phyloP scores from a whole-genome alignment of 805 yeast species.

The Metschnikowia gruessii region DNA sequence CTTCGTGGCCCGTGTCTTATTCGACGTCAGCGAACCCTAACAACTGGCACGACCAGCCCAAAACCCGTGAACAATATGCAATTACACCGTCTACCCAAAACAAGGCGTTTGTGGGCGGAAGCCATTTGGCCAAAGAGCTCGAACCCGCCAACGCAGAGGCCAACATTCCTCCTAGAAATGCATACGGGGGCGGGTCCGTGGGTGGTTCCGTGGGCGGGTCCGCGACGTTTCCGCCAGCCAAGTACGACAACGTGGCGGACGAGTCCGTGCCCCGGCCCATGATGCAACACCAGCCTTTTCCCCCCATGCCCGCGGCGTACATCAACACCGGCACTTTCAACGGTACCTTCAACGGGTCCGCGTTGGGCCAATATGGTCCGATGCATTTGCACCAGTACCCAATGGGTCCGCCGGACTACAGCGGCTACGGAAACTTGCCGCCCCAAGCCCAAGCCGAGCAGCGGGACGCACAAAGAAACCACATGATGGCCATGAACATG shows the following conservation, averaged over 20 bases:
- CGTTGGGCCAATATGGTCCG: slow-evolving; percentile 5
- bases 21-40: slow-evolving; percentile 2
- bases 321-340: too few relatives aligned
- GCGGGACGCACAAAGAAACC: slow-evolving; percentile 17
- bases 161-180: background rate
- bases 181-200: background rate
- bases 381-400: slow-evolving; percentile 14
- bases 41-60: slow-evolving; percentile 2
- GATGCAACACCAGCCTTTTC: slow-evolving; percentile 7
- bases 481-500: background rate
- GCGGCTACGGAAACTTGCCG: slow-evolving; percentile 11
- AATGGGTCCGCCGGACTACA: slow-evolving; percentile 10
- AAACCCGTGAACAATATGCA: slow-evolving; percentile 5
- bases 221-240: background rate
- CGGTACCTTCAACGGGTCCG: background rate
- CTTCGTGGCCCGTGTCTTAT: slow-evolving; percentile 12
- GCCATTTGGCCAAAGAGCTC: background rate
- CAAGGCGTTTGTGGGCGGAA: background rate
- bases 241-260: slow-evolving; percentile 6
- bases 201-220: background rate
- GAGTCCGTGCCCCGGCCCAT: slow-evolving; percentile 5
- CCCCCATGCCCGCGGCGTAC: slow-evolving; percentile 4
- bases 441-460: slow-evolving; percentile 15
- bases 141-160: background rate
- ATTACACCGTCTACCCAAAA: slow-evolving; percentile 11